A percentile compares a stretch with the other conserved stretches of the same genome.
Conservation (phyloP, 2,329 filamentous ascomycete species). For the Pseudocercospora eumusae region DNA sequence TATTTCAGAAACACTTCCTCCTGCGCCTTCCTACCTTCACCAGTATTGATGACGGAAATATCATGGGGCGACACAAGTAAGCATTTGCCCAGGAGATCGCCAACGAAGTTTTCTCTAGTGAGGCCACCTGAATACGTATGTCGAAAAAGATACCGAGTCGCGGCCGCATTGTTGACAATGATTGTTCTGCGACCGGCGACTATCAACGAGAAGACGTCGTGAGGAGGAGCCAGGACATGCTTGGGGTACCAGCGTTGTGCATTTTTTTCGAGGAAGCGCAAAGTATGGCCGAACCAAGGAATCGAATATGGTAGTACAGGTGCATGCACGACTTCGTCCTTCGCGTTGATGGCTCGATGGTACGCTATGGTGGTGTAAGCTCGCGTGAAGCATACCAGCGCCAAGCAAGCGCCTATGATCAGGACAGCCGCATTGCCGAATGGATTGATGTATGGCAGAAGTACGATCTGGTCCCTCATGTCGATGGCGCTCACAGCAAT, state of each 20-base stretch:
- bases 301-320: constrained; percentile 35
- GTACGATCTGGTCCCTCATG: too few species aligned
- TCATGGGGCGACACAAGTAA: background rate
- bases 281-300: constrained; percentile 36
- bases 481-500: too few species aligned
- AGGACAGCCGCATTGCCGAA: background rate
- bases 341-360: background rate
- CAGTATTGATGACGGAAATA: constrained; percentile 21
- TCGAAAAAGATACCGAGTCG: constrained; percentile 36
- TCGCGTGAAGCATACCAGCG: background rate
- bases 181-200: constrained; percentile 36
- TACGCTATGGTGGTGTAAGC: background rate
- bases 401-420: background rate
- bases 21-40: constrained; percentile 30
- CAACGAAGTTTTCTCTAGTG: constrained; percentile 33
- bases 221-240: constrained; percentile 1
- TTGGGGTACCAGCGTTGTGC: constrained; percentile 27
- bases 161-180: constrained; percentile 30
- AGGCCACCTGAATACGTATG: constrained; percentile 19
- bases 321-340: constrained; percentile 6
- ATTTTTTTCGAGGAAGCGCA: constrained; percentile 30
- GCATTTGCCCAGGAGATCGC: constrained; percentile 28
- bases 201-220: constrained; percentile 35
- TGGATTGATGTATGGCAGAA: too few species aligned
- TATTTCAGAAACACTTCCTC: constrained; percentile 28